Evolutionary conservation across 2,329 filamentous ascomycete species (phyloP).

Genomic region (Aspergillus latus): DNA sequence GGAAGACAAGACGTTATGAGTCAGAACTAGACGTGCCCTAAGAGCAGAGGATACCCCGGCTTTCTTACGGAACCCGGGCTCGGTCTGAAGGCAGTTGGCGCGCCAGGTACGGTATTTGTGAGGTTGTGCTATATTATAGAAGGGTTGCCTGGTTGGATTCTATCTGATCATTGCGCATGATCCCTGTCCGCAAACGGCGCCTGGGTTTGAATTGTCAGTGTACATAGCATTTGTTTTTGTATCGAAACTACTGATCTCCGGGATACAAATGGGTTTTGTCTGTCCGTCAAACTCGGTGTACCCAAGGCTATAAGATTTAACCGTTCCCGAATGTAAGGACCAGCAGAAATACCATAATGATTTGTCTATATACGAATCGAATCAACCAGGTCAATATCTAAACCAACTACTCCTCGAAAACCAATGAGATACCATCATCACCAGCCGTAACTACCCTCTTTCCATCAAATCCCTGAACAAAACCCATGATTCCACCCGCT

Average conservation of each 20-base stretch:
- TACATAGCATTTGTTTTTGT: slow-evolving; percentile 37
- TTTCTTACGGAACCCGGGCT: slow-evolving; percentile 8
- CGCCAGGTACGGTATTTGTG: neutral
- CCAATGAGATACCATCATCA: slow-evolving; percentile 64
- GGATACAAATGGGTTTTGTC: neutral
- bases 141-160: slow-evolving; percentile 6
- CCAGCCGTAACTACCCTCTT: slow-evolving; percentile 82
- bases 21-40: slow-evolving; percentile 15
- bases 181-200: slow-evolving; percentile 27
- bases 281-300: neutral
- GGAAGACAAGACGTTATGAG: neutral
- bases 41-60: slow-evolving; percentile 27
- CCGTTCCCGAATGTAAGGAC: neutral
- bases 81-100: neutral
- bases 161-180: slow-evolving; percentile 18
- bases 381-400: slow-evolving; percentile 7
- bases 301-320: neutral
- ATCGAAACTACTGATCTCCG: slow-evolving; percentile 17
- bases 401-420: slow-evolving; percentile 43
- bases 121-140: slow-evolving; percentile 15
- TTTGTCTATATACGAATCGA: slow-evolving; percentile 16
- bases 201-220: slow-evolving; percentile 36
- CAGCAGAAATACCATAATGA: neutral
- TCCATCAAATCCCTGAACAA: slow-evolving; percentile 76
- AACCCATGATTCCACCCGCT: slow-evolving; percentile 83